Conservation (phyloP, 768 basidiomycete genomes). For the Tricholoma flavovirens region DNA sequence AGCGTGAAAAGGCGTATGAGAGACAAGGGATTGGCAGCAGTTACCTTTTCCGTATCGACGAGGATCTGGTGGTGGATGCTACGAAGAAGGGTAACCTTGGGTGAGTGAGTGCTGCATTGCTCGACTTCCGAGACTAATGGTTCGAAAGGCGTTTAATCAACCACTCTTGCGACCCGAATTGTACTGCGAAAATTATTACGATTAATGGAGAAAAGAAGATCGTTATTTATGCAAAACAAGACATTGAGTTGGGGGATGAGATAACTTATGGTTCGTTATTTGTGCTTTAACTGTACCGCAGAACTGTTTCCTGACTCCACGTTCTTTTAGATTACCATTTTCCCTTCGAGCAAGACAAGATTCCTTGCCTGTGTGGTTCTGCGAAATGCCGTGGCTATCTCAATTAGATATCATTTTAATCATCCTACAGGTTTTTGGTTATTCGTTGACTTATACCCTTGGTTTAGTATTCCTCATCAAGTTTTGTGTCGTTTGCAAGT, state of each 20-base stretch:
- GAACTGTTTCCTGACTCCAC: not conserved
- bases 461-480: slow-evolving; percentile 7
- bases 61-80: slow-evolving; percentile 96
- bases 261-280: slow-evolving; percentile 84
- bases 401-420: slow-evolving; percentile 60
- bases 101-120: slow-evolving; percentile 39
- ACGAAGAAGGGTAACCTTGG: slow-evolving; percentile 99
- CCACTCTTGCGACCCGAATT: slow-evolving; percentile 95
- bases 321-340: slow-evolving; percentile 93
- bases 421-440: slow-evolving; percentile 8
- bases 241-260: slow-evolving; percentile 94
- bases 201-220: slow-evolving; percentile 95
- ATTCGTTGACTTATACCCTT: slow-evolving; percentile 12
- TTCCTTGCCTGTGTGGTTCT: slow-evolving; percentile 88
- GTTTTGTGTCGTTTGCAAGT: slow-evolving; percentile 2
- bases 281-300: not conserved
- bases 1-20: slow-evolving; percentile 95
- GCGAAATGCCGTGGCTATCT: slow-evolving; percentile 90
- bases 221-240: slow-evolving; percentile 97
- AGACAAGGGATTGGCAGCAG: slow-evolving; percentile 96
- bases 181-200: slow-evolving; percentile 86
- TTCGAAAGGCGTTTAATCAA: slow-evolving; percentile 85
- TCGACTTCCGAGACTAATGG: slow-evolving; percentile 9
- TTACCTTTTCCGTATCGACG: slow-evolving; percentile 97
- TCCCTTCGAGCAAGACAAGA: slow-evolving; percentile 97